phyloP scores from a whole-genome alignment of 73 alveolate genomes.

The Breviolum minutum region DNA sequence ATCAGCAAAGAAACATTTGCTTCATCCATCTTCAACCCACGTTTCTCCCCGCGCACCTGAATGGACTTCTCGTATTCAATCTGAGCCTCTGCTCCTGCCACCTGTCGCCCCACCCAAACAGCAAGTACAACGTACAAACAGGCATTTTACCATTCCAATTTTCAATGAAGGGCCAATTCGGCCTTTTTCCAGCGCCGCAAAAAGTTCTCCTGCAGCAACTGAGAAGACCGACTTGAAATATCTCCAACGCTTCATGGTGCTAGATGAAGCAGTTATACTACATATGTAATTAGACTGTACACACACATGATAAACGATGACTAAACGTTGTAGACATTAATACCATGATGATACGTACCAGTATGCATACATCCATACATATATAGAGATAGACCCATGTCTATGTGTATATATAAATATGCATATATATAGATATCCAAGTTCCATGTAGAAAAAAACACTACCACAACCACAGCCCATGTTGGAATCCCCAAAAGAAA shows the following conservation, averaged over 20 bases:
- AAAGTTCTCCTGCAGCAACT: conserved; percentile 14
- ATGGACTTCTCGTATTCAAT: conserved; percentile 21
- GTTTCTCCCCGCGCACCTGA: background rate
- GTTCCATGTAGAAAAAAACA: too few relatives aligned
- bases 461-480: too few relatives aligned
- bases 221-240: background rate
- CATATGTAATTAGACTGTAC: too few relatives aligned
- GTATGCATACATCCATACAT: too few relatives aligned
- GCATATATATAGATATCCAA: too few relatives aligned
- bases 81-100: conserved; percentile 63
- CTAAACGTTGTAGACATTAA: too few relatives aligned
- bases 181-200: conserved; percentile 89
- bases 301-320: too few relatives aligned
- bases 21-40: background rate
- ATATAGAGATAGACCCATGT: too few relatives aligned
- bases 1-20: background rate
- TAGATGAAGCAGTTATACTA: too few relatives aligned
- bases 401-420: too few relatives aligned
- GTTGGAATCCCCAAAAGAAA: background rate
- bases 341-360: too few relatives aligned
- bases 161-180: background rate
- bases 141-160: background rate
- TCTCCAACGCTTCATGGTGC: background rate
- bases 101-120: background rate
- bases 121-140: too few relatives aligned